Evolutionary conservation across 2,329 filamentous ascomycete species (phyloP), one percentile per base, ranked within the genome.

Genomic region (Pochonia chlamydosporia): DNA sequence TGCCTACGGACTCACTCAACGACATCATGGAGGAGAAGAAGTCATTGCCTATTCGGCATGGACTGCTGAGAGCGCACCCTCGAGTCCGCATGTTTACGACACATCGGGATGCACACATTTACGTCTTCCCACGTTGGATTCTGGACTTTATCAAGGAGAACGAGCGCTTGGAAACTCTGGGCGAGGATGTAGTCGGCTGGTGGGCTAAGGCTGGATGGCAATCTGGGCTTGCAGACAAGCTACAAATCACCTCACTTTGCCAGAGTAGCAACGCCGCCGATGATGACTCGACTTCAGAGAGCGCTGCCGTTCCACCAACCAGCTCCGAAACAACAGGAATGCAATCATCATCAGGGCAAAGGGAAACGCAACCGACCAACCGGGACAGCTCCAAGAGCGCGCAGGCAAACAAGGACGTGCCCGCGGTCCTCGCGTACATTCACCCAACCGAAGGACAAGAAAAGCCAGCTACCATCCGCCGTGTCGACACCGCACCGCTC

Each of bases 161-260:
- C 58, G 85, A 91, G 25, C 82, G 79, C 10, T 81, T 99, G 52
- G 88, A 96, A 58, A 95, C 85, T 47, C 83, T 99, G 41, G 87
- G 87, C 26, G 92, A 97, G 64, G 92, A 97, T 59, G 82, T 96
- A 5, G 74, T 97, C 14, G 90, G 91, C 6, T 96, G 89, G 87
- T 96, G 91, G 90, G 89, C 91, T 28, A 97, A 97, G 64, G 83
- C 92, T 1, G 83, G 84, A 46, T 99, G 93, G 93, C 91, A 97
- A 65, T 74, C 79, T 3, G 87, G 89, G 0, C 72, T 96, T 3
- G 81, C 79, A 1, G 81, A 86, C 44, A 96, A 95, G 65, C 75
- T 97, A 7, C 79, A 83, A 1, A 70, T 96, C 44, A 71, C 79
- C 43, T 74, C 84, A 39, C 78, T 92, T 4, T 73, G 77, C 13